These are phyloP conservation scores for Phtheirospermum japonicum DNA, from an alignment of 257 asterid genomes.

Conservation along the genomic window DNA sequence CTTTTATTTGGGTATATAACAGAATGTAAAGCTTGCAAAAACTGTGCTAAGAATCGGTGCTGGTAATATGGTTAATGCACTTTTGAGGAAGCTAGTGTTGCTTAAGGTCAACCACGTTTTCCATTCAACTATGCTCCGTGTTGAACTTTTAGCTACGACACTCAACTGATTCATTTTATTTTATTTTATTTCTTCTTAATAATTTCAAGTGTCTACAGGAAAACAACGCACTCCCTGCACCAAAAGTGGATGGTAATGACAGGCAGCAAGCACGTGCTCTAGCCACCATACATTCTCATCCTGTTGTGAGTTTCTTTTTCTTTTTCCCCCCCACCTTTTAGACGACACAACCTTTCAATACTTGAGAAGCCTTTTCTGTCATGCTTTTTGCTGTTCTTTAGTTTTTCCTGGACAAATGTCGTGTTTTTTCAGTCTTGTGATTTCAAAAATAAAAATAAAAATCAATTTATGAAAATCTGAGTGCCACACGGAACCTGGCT, in stretches of 20 bases:
- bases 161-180: slow-evolving; percentile 24
- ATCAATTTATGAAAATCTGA: neutral
- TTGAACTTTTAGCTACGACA: slow-evolving; percentile 19
- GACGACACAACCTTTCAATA: neutral
- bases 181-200: neutral
- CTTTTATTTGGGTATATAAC: slow-evolving; percentile 30
- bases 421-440: neutral
- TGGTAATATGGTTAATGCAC: slow-evolving; percentile 87
- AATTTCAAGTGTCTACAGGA: slow-evolving; percentile 46
- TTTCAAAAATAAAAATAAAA: neutral
- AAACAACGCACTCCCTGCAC: slow-evolving; percentile 65
- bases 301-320: slow-evolving; percentile 60
- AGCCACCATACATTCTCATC: slow-evolving; percentile 89
- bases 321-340: neutral
- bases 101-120: slow-evolving; percentile 55
- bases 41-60: slow-evolving; percentile 92
- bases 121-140: slow-evolving; percentile 15
- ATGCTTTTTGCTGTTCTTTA: slow-evolving; percentile 1
- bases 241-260: slow-evolving; percentile 71
- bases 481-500: slow-evolving; percentile 4
- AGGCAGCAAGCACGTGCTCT: slow-evolving; percentile 93
- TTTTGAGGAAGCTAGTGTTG: slow-evolving; percentile 75
- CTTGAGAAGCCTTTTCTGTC: slow-evolving; percentile 3
- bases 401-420: neutral
- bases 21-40: slow-evolving; percentile 94